phyloP scores from a whole-genome alignment of 75 land plant species.

The Larix kaempferi region DNA sequence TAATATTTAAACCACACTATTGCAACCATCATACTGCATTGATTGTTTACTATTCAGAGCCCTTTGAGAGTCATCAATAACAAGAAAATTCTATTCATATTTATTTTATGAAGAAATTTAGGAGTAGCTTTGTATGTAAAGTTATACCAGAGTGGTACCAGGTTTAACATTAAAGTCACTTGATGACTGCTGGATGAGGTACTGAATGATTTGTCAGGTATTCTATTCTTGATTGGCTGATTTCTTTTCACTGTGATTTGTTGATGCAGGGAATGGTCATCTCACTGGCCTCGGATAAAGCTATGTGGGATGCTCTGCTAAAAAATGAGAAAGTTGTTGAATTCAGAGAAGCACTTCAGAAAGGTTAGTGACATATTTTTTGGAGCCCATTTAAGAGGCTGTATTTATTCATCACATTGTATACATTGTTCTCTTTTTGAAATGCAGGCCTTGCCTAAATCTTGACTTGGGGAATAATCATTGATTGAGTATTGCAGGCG shows the following conservation, averaged over 20 bases:
- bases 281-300: slow-evolving; percentile 58
- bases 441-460: not conserved
- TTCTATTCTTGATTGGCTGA: no score
- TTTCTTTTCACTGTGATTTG: not conserved
- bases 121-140: not conserved
- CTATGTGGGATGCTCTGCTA: slow-evolving; percentile 70
- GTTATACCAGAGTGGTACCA: not conserved
- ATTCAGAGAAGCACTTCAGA: slow-evolving; percentile 26
- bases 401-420: not conserved
- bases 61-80: not conserved
- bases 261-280: slow-evolving; percentile 50
- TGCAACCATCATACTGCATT: not conserved
- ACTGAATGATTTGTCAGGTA: no score
- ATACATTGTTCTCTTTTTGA: not conserved
- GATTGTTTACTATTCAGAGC: not conserved
- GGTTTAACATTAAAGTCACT: no score
- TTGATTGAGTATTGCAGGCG: not conserved
- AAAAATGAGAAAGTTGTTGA: slow-evolving; percentile 54
- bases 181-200: no score
- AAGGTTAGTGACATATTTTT: slow-evolving; percentile 30
- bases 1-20: not conserved
- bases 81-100: not conserved
- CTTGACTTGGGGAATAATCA: not conserved
- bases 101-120: not conserved
- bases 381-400: no score